Evolutionary conservation across 2,329 filamentous ascomycete species (phyloP).

Genomic region (Hypoxylon sp.): DNA sequence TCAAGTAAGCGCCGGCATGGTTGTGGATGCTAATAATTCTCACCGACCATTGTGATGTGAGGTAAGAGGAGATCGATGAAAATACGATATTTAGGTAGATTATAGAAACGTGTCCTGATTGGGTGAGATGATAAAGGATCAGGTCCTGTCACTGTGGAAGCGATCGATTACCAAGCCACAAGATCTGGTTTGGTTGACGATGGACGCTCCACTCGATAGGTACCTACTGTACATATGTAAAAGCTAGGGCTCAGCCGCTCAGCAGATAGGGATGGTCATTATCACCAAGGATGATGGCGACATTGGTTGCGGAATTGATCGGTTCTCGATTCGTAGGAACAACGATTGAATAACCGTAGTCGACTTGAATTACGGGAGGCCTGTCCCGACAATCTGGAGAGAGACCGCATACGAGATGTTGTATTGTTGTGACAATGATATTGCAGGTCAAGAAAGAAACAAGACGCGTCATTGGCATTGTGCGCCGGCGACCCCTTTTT

Average conservation of each 20-base stretch:
- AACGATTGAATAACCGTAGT: not conserved
- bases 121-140: constrained; percentile 6
- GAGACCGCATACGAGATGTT: constrained; percentile 7
- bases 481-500: constrained; percentile 25
- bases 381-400: constrained; percentile 1
- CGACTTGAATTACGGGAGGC: constrained; percentile 1
- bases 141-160: constrained; percentile 1
- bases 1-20: too few species aligned
- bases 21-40: constrained; percentile 1
- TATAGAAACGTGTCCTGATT: constrained; percentile 1
- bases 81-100: constrained; percentile 10
- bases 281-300: constrained; percentile 35
- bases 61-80: constrained; percentile 3
- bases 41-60: not conserved
- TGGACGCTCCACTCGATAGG: constrained; percentile 17
- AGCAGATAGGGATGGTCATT: constrained; percentile 12
- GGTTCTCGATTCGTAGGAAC: constrained; percentile 6
- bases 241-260: constrained; percentile 21
- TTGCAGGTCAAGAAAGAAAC: constrained; percentile 5
- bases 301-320: constrained; percentile 20
- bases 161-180: constrained; percentile 16
- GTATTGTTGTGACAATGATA: constrained; percentile 18
- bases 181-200: constrained; percentile 20
- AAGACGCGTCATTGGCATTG: constrained; percentile 27
- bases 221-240: too few species aligned